Evolutionary conservation across 306 rosid species (phyloP).

Genomic region (Prinsepia uniflora): DNA sequence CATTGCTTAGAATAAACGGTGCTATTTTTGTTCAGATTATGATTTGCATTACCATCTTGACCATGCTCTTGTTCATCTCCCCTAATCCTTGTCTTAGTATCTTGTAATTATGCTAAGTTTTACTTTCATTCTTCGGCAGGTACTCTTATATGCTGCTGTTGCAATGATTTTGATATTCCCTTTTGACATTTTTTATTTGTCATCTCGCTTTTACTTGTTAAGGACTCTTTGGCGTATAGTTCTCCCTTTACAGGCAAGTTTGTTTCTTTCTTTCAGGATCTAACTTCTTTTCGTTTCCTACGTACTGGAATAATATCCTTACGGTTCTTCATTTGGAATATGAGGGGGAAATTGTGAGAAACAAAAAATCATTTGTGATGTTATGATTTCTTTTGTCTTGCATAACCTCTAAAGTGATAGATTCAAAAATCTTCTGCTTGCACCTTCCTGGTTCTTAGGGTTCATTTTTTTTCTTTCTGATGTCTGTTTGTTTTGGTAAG

Average conservation of each 20-base stretch:
- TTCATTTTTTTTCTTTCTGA: neutral
- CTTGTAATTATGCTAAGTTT: constrained; percentile 32
- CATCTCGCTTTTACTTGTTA: constrained; percentile 82
- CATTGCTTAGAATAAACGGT: neutral
- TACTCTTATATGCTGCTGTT: constrained; percentile 79
- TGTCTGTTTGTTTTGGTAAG: neutral
- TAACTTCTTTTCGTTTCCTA: neutral
- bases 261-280: constrained; percentile 6
- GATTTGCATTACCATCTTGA: constrained; percentile 10
- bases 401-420: too few relatives aligned
- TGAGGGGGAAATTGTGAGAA: neutral
- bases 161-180: constrained; percentile 84
- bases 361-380: neutral
- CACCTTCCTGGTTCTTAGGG: neutral
- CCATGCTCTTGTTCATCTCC: constrained; percentile 14
- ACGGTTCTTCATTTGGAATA: neutral
- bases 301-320: neutral
- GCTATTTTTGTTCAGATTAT: neutral
- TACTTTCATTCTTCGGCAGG: constrained; percentile 56
- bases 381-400: neutral
- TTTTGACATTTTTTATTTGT: constrained; percentile 85
- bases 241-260: constrained; percentile 92
- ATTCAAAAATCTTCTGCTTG: too few relatives aligned
- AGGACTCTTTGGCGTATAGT: constrained; percentile 90
- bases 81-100: constrained; percentile 24